Base-by-base conservation (phyloP, 345 rosid species). In the Euphorbia lathyris region DNA sequence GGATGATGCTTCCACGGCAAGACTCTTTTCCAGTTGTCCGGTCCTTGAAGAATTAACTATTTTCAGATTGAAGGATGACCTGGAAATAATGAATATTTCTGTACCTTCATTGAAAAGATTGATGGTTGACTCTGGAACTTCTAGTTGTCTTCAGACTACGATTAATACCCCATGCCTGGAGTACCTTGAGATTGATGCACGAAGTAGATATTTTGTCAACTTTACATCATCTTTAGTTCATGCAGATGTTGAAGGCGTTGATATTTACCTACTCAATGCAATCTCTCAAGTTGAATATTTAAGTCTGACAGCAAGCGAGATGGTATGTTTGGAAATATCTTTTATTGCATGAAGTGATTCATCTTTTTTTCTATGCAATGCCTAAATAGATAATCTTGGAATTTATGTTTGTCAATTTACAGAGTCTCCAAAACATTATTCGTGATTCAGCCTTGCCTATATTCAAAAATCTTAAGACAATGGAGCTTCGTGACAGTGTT, bases 1-100 rank as follows among this genome's bases (percentile, higher is more conserved):
- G 20, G 38, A 26, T 45, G 68, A 65, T 17, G 57, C 40, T 23
- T 29, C 68, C 0, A 14, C 63, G 29, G 19, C 29, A 29, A 62
- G 57, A 56, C 57, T 74, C 2, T 23, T 68, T 29, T 68, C 65
- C 12, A 16, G 73, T 0, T 74, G 73, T 8, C 55, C 58, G 6
- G 4, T 16, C 13, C 69, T 74, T 5, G 58, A 74, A 9, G 72
- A 62, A 10, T 10, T 74, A 36, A 10, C 1, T 7, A 14, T 68
- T 6, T 5, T 1, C 1, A 11, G 26, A 3, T 0, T 6, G 5
- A 0, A 0, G 0, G 52, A 17, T 2, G 38, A 3, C 55, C 20
- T 56, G 11, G 19, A 13, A 11, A 43, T 6, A 26, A n/a, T 65
- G 32, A 55, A 45, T 48, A 66, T 76, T 12, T 22, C 12, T 27